Base-by-base conservation (phyloP, 1,284 basidiomycete species). In the Puccinia polysora region DNA sequence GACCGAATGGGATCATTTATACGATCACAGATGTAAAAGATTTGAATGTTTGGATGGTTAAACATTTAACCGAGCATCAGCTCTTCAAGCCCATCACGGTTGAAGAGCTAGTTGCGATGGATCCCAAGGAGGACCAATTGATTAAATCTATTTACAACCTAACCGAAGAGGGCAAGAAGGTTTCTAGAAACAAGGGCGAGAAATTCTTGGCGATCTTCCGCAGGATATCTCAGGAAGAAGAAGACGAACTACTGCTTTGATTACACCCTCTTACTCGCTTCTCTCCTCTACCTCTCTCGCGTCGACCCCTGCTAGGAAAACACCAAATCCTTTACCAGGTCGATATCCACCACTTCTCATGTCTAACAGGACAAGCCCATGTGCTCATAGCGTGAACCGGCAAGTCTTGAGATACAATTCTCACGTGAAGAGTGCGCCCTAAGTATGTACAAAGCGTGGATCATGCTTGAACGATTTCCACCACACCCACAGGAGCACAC, bases 1-100 rank as follows among this genome's bases (percentile, higher is more conserved):
- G 86, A 32, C 90, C 91, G 0, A 93, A 91, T 12, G 96, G 95
- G 0, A 89, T 97, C 77, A 84, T 97, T 15, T 99, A 98, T 82
- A 97, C 95, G 7, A 95, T 97, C 79, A 99, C 96, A 1, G 96
- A 99, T 78, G 96, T 99, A 30, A 85, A 86, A 74, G 92, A 97
- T 78, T 84, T 99, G 14, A 89, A 96, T 80, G 85, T 89, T 68
- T 99, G 96, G 96, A 98, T 97, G 92, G 88, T 86, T 67, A 83
- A 85, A 8, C 95, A 97, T 81, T 83, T 98, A 20, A 85, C 86
- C 59, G 84, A 83, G 0, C 95, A 94, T 79, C 92, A 94, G 0
- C 82, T 96, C 18, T 98, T 99, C 79, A 86, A 90, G 76, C 82
- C 84, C 34, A 84, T 96, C 60, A 85, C 85, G 40, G 89, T 91